A percentile compares a stretch with the other conserved stretches of the same genome.
These are phyloP conservation scores for Umbellularia californica DNA, from an alignment of 164 flowering plant genomes.

Conservation along the genomic window DNA sequence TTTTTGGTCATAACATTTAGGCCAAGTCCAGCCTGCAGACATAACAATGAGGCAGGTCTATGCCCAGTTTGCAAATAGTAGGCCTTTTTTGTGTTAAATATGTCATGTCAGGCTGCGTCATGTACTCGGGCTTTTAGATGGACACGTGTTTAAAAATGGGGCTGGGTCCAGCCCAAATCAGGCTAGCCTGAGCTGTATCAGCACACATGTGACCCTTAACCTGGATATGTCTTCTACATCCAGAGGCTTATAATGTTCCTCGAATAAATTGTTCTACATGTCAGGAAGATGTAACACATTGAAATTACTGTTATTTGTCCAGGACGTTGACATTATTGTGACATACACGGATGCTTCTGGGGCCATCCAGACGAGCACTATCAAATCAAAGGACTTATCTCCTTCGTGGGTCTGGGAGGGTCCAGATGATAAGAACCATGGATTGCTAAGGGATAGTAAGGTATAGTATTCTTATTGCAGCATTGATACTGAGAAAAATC, in stretches of 20 bases:
- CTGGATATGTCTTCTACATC: too few species aligned
- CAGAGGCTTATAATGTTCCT: background rate
- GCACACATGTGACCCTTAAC: background rate
- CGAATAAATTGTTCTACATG: background rate
- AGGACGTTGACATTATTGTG: constrained; percentile 69
- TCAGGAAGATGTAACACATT: background rate
- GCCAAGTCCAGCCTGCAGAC: background rate
- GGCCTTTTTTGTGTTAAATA: background rate
- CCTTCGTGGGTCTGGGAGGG: constrained; percentile 55
- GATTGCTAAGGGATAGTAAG: constrained; percentile 29
- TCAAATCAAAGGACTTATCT: constrained; percentile 41
- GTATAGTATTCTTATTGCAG: constrained; percentile 24
- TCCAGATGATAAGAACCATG: constrained; percentile 35
- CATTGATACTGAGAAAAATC: background rate
- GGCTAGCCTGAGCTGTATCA: background rate
- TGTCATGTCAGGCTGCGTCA: background rate
- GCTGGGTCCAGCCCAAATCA: background rate
- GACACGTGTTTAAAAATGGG: too few species aligned
- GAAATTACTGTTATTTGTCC: constrained; percentile 14
- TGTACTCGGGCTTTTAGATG: background rate
- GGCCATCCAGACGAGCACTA: constrained; percentile 36
- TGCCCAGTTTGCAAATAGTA: background rate
- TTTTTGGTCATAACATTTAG: background rate
- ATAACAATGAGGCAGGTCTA: background rate
- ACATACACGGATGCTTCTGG: constrained; percentile 75